phyloP scores from a whole-genome alignment of 2,329 filamentous ascomycete species.

The Alternaria brassicicola region DNA sequence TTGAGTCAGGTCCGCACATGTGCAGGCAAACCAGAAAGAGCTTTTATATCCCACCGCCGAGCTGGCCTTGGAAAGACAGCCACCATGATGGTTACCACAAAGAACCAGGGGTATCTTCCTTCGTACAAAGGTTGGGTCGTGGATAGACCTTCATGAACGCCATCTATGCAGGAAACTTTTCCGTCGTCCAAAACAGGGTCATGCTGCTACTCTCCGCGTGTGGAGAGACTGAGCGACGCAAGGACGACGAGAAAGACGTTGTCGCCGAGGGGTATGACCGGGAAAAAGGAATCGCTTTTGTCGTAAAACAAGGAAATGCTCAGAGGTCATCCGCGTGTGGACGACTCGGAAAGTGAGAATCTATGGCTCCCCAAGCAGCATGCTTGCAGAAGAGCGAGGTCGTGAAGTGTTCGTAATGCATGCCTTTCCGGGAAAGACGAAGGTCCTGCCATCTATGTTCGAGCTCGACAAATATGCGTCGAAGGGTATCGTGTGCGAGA shows the following conservation, averaged over 20 bases:
- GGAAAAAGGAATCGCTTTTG: constrained; percentile 51
- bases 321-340: constrained; percentile 43
- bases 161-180: constrained; percentile 48
- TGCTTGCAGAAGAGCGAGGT: constrained; percentile 45
- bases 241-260: constrained; percentile 39
- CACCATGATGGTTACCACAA: constrained; percentile 37
- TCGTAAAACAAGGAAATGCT: constrained; percentile 36
- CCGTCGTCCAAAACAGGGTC: constrained; percentile 39
- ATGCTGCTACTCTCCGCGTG: constrained; percentile 32
- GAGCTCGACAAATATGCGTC: constrained; percentile 46
- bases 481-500: constrained; percentile 48
- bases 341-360: constrained; percentile 50
- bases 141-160: constrained; percentile 45
- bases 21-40: constrained; percentile 37
- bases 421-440: constrained; percentile 40
- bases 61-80: constrained; percentile 29
- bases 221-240: constrained; percentile 35
- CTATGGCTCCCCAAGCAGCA: constrained; percentile 52
- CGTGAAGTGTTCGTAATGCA: constrained; percentile 50
- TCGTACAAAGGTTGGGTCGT: constrained; percentile 37
- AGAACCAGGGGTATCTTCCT: constrained; percentile 44
- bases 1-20: constrained; percentile 25
- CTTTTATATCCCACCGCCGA: constrained; percentile 32
- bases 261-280: constrained; percentile 40
- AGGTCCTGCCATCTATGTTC: constrained; percentile 46